These are phyloP conservation scores for Lactarius tabidus DNA, from an alignment of 768 basidiomycete species.

Conservation along the genomic window DNA sequence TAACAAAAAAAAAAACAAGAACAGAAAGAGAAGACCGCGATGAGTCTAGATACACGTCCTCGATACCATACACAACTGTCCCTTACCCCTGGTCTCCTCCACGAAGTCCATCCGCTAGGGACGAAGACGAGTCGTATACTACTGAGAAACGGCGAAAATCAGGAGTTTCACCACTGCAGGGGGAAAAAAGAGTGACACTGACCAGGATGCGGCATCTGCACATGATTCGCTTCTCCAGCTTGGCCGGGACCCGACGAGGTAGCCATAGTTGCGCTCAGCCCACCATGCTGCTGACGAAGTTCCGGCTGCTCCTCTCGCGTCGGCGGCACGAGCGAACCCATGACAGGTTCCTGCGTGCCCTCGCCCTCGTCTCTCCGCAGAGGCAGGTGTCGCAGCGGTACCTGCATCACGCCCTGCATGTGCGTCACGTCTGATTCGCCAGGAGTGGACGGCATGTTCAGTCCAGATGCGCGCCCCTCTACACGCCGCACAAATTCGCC, in stretches of 20 bases:
- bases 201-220: constrained; percentile 21
- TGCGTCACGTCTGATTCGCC: constrained; percentile 18
- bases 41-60: neutral
- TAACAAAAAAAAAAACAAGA: neutral
- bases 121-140: constrained; percentile 23
- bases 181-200: neutral
- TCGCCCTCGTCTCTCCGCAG: constrained; percentile 25
- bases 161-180: neutral
- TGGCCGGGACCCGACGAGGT: constrained; percentile 17
- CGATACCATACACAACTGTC: neutral
- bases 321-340: constrained; percentile 32
- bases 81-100: constrained; percentile 21
- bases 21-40: neutral
- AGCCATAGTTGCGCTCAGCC: constrained; percentile 9
- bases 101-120: constrained; percentile 23
- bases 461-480: constrained; percentile 42
- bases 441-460: constrained; percentile 19
- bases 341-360: constrained; percentile 27
- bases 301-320: constrained; percentile 26
- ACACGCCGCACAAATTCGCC: constrained; percentile 62
- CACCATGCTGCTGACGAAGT: constrained; percentile 12
- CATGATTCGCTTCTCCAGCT: constrained; percentile 18
- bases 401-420: constrained; percentile 22
- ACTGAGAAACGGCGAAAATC: constrained; percentile 6
- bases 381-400: constrained; percentile 16